A percentile compares a stretch with the other conserved stretches of the same genome.
phyloP scores from a whole-genome alignment of 1,284 basidiomycete genomes.

The Blastosporella zonata region DNA sequence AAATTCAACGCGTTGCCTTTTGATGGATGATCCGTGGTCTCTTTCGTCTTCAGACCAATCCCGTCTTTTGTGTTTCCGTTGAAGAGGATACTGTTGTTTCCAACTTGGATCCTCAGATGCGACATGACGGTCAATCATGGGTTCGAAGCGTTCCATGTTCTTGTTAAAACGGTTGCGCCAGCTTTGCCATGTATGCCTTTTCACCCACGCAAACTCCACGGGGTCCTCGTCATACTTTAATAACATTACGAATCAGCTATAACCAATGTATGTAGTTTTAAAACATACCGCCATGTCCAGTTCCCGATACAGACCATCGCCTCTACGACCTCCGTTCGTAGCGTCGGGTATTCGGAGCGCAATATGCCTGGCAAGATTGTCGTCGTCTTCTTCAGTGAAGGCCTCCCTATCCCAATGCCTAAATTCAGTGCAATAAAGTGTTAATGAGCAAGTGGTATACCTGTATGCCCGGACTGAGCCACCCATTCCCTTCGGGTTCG shows the following conservation, averaged over 20 bases:
- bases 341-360: conserved; percentile 33
- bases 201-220: conserved; percentile 53
- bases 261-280: neutral
- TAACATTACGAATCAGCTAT: neutral
- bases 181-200: conserved; percentile 64
- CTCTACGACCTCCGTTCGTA: conserved; percentile 35
- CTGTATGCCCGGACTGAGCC: conserved; percentile 20
- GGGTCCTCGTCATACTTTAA: conserved; percentile 21
- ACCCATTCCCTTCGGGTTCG: conserved; percentile 31
- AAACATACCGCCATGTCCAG: conserved; percentile 29
- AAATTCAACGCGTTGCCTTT: conserved; percentile 8
- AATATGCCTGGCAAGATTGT: conserved; percentile 34
- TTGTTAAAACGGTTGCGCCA: conserved; percentile 77
- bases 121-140: conserved; percentile 47
- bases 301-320: conserved; percentile 32
- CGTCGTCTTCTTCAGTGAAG: conserved; percentile 37
- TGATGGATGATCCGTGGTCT: conserved; percentile 6
- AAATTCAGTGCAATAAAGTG: neutral
- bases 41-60: conserved; percentile 13
- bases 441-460: conserved; percentile 9
- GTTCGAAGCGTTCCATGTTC: conserved; percentile 49
- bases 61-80: conserved; percentile 17
- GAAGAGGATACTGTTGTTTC: conserved; percentile 23
- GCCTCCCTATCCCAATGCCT: conserved; percentile 17
- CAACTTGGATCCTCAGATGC: conserved; percentile 20